Evolutionary conservation across 1,284 basidiomycete genomes (phyloP).

Genomic region (Ganoderma resinaceum): DNA sequence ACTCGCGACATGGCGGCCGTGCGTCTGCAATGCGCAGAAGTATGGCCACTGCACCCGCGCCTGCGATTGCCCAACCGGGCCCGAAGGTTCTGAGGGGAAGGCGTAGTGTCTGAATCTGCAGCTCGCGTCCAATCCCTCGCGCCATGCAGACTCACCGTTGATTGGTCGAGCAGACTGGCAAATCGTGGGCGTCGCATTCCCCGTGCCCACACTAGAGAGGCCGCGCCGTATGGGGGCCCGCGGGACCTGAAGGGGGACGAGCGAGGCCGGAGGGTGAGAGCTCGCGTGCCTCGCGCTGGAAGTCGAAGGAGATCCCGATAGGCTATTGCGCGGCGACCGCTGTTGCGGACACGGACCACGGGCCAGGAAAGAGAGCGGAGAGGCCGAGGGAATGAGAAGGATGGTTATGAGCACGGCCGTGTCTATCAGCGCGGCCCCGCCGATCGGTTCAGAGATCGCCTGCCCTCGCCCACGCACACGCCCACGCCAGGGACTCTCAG

Average conservation of each 20-base stretch:
- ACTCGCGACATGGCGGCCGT: constrained; percentile 24
- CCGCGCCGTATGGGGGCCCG: constrained; percentile 22
- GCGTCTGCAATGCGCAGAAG: constrained; percentile 12
- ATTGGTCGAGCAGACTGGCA: constrained; percentile 22
- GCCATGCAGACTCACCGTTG: constrained; percentile 8
- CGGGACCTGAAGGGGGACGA: constrained; percentile 1
- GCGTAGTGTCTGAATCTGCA: not conserved
- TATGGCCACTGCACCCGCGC: constrained; percentile 21
- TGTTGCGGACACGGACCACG: constrained; percentile 27
- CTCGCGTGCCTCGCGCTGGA: constrained; percentile 25
- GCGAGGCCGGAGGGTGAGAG: constrained; percentile 14
- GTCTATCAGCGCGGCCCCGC: constrained; percentile 32
- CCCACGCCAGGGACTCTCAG: constrained; percentile 14
- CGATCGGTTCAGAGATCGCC: constrained; percentile 27
- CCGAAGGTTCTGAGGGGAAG: constrained; percentile 24
- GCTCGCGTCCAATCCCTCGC: constrained; percentile 16
- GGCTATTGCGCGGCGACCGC: constrained; percentile 29
- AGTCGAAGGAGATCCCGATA: constrained; percentile 31
- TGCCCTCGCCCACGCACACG: not conserved
- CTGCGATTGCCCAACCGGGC: constrained; percentile 28
- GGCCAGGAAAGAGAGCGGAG: constrained; percentile 26
- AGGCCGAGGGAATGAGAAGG: constrained; percentile 30
- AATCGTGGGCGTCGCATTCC: constrained; percentile 21
- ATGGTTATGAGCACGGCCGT: constrained; percentile 34
- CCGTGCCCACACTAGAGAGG: constrained; percentile 21